Conservation (phyloP, 805 yeast species). For the Candida jianshihensis region DNA sequence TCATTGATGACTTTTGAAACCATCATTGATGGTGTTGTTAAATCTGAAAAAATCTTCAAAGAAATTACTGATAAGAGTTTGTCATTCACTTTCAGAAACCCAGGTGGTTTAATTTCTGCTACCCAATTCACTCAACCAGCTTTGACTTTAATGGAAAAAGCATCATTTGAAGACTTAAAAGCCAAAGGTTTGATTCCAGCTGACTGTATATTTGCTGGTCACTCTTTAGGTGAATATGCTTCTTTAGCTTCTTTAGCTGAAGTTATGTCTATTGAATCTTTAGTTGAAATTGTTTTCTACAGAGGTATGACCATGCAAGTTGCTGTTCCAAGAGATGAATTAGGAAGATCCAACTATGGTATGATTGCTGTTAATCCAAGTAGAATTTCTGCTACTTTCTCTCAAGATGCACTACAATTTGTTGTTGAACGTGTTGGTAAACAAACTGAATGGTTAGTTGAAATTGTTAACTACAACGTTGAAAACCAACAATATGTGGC, state of each 20-base stretch:
- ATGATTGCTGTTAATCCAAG: slow-evolving; percentile 99
- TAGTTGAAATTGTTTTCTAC: slow-evolving; percentile 96
- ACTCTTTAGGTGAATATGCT: slow-evolving; percentile 97
- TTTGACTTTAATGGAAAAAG: slow-evolving; percentile 97
- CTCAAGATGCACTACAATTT: slow-evolving; percentile 88
- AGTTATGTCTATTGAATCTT: slow-evolving; percentile 96
- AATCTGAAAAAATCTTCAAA: slow-evolving; percentile 93
- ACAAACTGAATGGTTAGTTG: slow-evolving; percentile 89
- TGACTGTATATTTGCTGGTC: slow-evolving; percentile 96
- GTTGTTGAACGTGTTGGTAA: slow-evolving; percentile 83
- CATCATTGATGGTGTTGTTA: slow-evolving; percentile 73
- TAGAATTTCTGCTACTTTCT: slow-evolving; percentile 81
- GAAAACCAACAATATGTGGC: slow-evolving; percentile 98
- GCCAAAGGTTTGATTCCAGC: slow-evolving; percentile 92
- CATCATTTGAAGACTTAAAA: slow-evolving; percentile 96
- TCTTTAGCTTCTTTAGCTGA: slow-evolving; percentile 96
- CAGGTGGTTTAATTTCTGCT: slow-evolving; percentile 92
- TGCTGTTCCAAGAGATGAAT: slow-evolving; percentile 95
- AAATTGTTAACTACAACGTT: slow-evolving; percentile 96
- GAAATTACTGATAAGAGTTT: slow-evolving; percentile 76
- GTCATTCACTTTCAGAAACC: slow-evolving; percentile 83
- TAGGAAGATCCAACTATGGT: slow-evolving; percentile 97
- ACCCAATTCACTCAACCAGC: slow-evolving; percentile 99
- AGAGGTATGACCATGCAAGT: slow-evolving; percentile 99
- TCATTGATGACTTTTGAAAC: slow-evolving; percentile 97